Evolutionary conservation across 1,284 basidiomycete species (phyloP).

Genomic region (Pascua sp.): DNA sequence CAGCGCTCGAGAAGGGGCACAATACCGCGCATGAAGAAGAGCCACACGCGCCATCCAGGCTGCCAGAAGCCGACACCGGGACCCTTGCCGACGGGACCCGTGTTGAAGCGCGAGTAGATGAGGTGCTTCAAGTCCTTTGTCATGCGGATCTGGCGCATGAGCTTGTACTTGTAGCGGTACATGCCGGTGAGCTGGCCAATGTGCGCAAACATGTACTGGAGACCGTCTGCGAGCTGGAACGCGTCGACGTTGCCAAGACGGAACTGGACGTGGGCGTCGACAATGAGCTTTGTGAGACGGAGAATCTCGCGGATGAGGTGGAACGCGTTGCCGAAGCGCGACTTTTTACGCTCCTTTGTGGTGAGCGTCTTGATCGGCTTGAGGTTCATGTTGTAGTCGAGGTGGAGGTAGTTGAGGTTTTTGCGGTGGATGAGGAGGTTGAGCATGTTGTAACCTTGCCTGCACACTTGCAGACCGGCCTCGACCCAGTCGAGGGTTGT

Average conservation of each 20-base stretch:
- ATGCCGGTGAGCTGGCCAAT: constrained; percentile 97
- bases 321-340: constrained; percentile 97
- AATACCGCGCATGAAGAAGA: constrained; percentile 99
- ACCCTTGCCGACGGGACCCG: constrained; percentile 97
- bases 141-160: constrained; percentile 99
- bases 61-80: constrained; percentile 99
- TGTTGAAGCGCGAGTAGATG: constrained; percentile 79
- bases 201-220: constrained; percentile 97
- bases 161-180: constrained; percentile 94
- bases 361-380: constrained; percentile 99
- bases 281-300: constrained; percentile 94
- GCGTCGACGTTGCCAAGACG: constrained; percentile 98
- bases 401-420: constrained; percentile 83
- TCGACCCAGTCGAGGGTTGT: constrained; percentile 99
- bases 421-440: constrained; percentile 99
- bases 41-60: constrained; percentile 98
- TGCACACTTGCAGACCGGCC: constrained; percentile 94
- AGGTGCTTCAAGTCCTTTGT: constrained; percentile 99
- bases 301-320: constrained; percentile 97
- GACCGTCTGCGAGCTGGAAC: constrained; percentile 96
- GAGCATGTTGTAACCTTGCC: constrained; percentile 99
- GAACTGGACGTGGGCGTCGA: constrained; percentile 98
- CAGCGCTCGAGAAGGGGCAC: constrained; percentile 95
- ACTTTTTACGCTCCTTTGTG: constrained; percentile 99
- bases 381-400: constrained; percentile 54